Percentiles rank a stretch among this genome's conserved stretches.
Conservation (phyloP, 106 monocot species). For the Acorus calamus region DNA sequence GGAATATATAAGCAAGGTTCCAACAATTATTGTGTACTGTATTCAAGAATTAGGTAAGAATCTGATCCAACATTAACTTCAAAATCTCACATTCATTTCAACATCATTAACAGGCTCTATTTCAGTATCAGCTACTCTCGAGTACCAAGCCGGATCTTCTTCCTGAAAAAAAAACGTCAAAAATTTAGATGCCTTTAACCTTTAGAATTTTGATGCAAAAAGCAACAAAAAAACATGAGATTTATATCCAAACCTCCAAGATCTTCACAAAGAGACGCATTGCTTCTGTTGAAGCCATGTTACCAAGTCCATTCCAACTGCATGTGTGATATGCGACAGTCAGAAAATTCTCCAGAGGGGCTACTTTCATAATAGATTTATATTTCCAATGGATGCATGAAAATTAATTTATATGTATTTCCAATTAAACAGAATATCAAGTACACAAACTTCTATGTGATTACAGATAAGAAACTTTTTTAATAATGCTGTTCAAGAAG, state of each 20-base stretch:
- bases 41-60: background rate
- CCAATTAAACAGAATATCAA: too few relatives aligned
- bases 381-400: too few relatives aligned
- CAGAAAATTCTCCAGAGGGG: background rate
- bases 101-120: slow-evolving; percentile 42
- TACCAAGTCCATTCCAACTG: slow-evolving; percentile 98
- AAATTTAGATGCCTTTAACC: background rate
- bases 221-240: background rate
- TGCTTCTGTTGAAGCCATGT: slow-evolving; percentile 93
- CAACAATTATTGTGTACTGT: background rate
- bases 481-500: too few relatives aligned
- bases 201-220: slow-evolving; percentile 3
- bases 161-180: slow-evolving; percentile 39
- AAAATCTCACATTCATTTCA: slow-evolving; percentile 49
- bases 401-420: too few relatives aligned
- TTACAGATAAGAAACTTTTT: too few relatives aligned
- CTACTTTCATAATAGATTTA: too few relatives aligned
- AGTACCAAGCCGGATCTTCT: slow-evolving; percentile 96
- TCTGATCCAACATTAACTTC: background rate
- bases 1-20: too few relatives aligned
- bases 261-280: slow-evolving; percentile 99
- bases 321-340: slow-evolving; percentile 8
- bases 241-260: slow-evolving; percentile 51
- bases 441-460: too few relatives aligned
- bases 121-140: slow-evolving; percentile 49